Evolutionary conservation across 2,329 filamentous ascomycete genomes (phyloP), one percentile per base, ranked within the genome.

Genomic region (Colletotrichum eremochloae): DNA sequence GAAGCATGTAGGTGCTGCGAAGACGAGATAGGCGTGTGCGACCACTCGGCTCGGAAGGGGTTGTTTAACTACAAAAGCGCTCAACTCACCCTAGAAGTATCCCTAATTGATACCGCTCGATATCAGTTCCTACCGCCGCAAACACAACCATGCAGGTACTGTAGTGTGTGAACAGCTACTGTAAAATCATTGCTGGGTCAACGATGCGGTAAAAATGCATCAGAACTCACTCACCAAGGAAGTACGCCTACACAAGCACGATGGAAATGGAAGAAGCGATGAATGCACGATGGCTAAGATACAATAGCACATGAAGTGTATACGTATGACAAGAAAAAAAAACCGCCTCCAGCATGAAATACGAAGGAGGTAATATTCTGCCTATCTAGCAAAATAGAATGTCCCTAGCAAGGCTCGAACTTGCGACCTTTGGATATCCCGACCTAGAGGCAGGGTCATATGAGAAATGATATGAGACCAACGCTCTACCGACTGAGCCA

Each of bases 321-420:
- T 14, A 40, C 44, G 4, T 8, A 5, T 8, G 29, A 24, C 9
- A 4, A 31, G 1, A 46, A 12, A 2, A 2, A 40, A 24, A n/a
- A 24, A 24, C 24, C 20, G 42, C 42, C 5, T 6, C 5, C 4
- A 9, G 14, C 6, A 15, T 6, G 40, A n/a, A 2, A 46, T 46
- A 1, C 24, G 33, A 24, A 6, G 1, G 14, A 24, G 2, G 11
- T n/a, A 24, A 24, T 24, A 33, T 5, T 3, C 3, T 8, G 12
- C 9, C 8, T 18, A 9, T n/a, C 18, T n/a, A n/a, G 40, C 18
- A 31, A 61, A 55, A 24, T 0, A 1, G 1, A n/a, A 14, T 70
- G 68, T 70, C 68, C 68, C 63, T 64, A 42, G 68, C 63, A 64
- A 71, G 68, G 68, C 68, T 71, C 68, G 68, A 71, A 71, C 68